Evolutionary conservation across 495 filamentous ascomycete species (phyloP), one percentile per base, ranked within the genome.

Genomic region (Penicillium verhagenii): DNA sequence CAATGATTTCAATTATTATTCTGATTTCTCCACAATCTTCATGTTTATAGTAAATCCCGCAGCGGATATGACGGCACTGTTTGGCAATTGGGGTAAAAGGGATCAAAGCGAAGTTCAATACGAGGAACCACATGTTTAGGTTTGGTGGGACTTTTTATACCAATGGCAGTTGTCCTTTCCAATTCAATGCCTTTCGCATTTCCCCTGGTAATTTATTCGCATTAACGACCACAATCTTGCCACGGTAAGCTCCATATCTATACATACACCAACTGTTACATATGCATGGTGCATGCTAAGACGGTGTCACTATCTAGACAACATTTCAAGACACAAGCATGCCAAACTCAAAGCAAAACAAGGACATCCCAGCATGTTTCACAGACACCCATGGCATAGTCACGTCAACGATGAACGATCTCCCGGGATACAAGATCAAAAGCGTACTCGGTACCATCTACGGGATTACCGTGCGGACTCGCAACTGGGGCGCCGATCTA

Each of bases 381-480:
- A 79, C 76, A 58, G 82, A 85, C 47, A 84, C 82, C 24, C 72
- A 82, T 42, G 81, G 82, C 38, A 72, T 84, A 37, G 76, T 84
- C 53, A 83, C 79, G 6, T 76, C 79, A 4, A 85, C 69, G 5
- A 74, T 68, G 66, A 71, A 70, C 52, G 72, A 85, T 56, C 57
- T 86, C 2, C 83, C 82, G 0, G 82, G 79, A 18, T 82, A 83
- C 69, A 81, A 79, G 48, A 71, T 84, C 24, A 73, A 75, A 20
- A 68, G 68, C n/a, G 72, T 81, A n/a, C 75, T 85, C 9, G 82
- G 82, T 47, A 76, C 79, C 16, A 72, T 85, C 33, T 85, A 82
- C 69, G 82, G 82, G 18, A 71, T 85, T 26, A 82, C 79, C 0
- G 82, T 85, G 6, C 82, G 82, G 11, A 76, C 75, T 5, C 77